Conservation (phyloP, 2,329 filamentous ascomycete genomes). For the Falciphora oryzae region DNA sequence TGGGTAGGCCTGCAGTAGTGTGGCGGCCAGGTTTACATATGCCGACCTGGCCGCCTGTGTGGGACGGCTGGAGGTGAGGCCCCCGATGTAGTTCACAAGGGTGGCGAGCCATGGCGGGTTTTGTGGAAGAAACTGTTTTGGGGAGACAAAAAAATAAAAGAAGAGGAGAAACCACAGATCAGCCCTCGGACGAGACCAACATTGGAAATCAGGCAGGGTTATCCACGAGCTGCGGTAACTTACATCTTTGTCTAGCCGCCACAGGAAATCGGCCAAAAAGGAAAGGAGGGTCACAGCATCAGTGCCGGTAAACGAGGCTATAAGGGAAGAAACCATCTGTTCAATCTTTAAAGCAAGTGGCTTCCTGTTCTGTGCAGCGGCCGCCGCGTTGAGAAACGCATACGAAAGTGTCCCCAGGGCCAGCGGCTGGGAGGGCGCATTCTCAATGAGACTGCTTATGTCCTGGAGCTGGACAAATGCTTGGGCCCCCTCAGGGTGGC, state of each 20-base stretch:
- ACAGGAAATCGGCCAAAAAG: conserved; percentile 49
- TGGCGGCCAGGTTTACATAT: conserved; percentile 53
- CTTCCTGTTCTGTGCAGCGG: conserved; percentile 22
- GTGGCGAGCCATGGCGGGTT: conserved; percentile 48
- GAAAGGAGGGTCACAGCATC: conserved; percentile 54
- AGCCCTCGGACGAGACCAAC: background rate
- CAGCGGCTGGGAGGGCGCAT: conserved; percentile 46
- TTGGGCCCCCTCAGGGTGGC: conserved; percentile 42
- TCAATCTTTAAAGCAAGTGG: conserved; percentile 37
- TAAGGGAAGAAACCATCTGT: conserved; percentile 39
- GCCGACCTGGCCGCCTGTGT: conserved; percentile 49
- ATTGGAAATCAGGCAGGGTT: background rate
- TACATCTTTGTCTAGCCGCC: conserved; percentile 32
- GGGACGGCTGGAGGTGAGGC: conserved; percentile 49
- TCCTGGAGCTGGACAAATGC: conserved; percentile 44
- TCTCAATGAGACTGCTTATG: conserved; percentile 49
- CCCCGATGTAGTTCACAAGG: conserved; percentile 42
- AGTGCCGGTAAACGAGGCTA: conserved; percentile 50
- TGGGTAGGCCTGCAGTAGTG: conserved; percentile 52
- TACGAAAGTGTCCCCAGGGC: conserved; percentile 50
- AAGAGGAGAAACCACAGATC: background rate
- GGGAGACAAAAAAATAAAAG: background rate
- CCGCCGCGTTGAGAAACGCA: conserved; percentile 49
- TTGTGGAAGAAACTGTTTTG: conserved; percentile 39
- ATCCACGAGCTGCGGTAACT: background rate